Conservation (phyloP, 768 basidiomycete genomes). For the Lactarius akahatsu region DNA sequence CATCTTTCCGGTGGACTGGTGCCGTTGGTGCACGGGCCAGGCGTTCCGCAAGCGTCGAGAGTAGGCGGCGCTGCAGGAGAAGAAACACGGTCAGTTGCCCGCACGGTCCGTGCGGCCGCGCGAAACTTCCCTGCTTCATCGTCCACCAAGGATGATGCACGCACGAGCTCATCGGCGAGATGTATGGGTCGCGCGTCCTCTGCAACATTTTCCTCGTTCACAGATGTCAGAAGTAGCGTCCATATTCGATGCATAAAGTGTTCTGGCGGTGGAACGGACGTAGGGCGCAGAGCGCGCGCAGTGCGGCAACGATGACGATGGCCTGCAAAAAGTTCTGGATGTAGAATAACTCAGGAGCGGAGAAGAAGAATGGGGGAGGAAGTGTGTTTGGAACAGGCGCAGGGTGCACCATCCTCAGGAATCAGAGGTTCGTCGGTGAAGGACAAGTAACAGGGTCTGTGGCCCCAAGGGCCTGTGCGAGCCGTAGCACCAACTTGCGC, state of each 20-base stretch:
- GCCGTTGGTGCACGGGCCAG: constrained; percentile 29
- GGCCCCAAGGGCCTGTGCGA: constrained; percentile 47
- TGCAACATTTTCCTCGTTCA: constrained; percentile 41
- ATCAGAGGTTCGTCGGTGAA: constrained; percentile 27
- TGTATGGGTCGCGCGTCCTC: constrained; percentile 59
- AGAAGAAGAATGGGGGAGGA: constrained; percentile 68
- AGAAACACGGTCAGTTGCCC: constrained; percentile 63
- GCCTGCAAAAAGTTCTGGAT: constrained; percentile 72
- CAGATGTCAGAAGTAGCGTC: constrained; percentile 60
- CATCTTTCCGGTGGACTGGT: constrained; percentile 15
- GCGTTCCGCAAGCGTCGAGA: constrained; percentile 40
- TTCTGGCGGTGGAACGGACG: constrained; percentile 23
- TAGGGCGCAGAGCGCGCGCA: constrained; percentile 60
- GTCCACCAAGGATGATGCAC: constrained; percentile 43
- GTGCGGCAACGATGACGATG: constrained; percentile 59
- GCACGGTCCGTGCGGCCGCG: constrained; percentile 58
- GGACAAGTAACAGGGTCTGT: constrained; percentile 41
- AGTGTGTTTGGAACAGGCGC: constrained; percentile 42
- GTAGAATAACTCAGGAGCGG: constrained; percentile 50
- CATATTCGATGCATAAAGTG: constrained; percentile 63
- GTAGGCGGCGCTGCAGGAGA: constrained; percentile 58
- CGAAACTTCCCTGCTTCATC: constrained; percentile 56
- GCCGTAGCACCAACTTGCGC: constrained; percentile 47
- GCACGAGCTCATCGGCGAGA: constrained; percentile 72
- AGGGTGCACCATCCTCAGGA: constrained; percentile 8